Base-by-base conservation (phyloP, 371 early-diverging fungal genomes). In the Haplosporangium sp. region DNA sequence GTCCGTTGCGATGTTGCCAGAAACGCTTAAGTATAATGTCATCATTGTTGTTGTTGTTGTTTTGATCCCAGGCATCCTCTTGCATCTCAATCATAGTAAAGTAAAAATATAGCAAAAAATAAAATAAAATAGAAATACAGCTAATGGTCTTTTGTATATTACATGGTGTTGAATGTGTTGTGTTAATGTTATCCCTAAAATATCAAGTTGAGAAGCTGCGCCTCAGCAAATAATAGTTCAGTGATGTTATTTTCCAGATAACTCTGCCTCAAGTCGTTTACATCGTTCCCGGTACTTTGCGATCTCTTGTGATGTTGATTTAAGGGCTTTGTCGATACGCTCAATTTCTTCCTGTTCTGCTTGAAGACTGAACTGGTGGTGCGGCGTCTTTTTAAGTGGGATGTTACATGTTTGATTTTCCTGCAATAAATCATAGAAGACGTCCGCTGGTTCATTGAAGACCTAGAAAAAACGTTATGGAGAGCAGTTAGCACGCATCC, bases 401-500 rank as follows among this genome's bases (percentile, higher is more conserved):
- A 79, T 67, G 20, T 74, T 74, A 5, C 88, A 74, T 7, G 88
- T 86, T 50, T 84, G 83, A 61, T 92, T 85, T 34, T 90, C 88
- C 55, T 84, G 83, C 56, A 94, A 82, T 20, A 89, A 74, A 65
- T 91, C 89, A 83, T 92, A 92, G 68, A 95, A 88, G n/a, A 90
- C 88, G 69, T 96, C 96, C 2, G 93, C 92, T 0, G 97, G 97
- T 74, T 95, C 95, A 72, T 94, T 94, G 76, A 97, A 96, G 3
- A 96, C 90, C 92, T 92, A 74, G 19, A 19, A 34, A n/a, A 62
- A 52, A 27, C 27, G 27, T 27, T 40, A 61, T 48, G 40, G 48
- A 17, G 61, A 15, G 52, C 47, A 27, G 37, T 61, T 48, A 58
- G 15, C 48, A 48, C 17, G 48, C 17, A 11, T 48, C 48, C 17